These are phyloP conservation scores for Pichia membranifaciens DNA, from an alignment of 805 yeast species.

Conservation along the genomic window DNA sequence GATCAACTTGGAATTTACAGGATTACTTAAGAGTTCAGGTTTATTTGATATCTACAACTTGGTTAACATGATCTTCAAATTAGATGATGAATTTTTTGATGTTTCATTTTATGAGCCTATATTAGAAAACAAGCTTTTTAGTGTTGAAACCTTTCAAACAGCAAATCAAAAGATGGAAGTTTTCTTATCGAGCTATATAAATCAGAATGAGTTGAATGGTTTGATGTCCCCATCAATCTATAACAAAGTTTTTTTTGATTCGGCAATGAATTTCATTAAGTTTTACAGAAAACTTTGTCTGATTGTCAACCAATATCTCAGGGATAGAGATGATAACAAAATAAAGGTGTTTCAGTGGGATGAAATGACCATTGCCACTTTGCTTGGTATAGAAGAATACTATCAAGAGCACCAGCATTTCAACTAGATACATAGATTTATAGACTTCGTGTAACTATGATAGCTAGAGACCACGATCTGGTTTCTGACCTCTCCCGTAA, in stretches of 20 bases:
- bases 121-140: conserved; percentile 53
- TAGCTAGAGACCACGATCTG: conserved; percentile 33
- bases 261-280: conserved; percentile 44
- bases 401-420: conserved; percentile 13
- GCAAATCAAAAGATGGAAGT: conserved; percentile 43
- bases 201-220: conserved; percentile 51
- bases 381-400: conserved; percentile 58
- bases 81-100: conserved; percentile 53
- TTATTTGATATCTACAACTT: conserved; percentile 56
- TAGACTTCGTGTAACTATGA: no score
- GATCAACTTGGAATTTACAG: conserved; percentile 38
- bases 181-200: conserved; percentile 54
- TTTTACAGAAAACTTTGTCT: conserved; percentile 38
- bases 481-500: conserved; percentile 80
- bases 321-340: conserved; percentile 21
- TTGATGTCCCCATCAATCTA: conserved; percentile 60
- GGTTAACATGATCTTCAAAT: conserved; percentile 66
- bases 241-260: conserved; percentile 45
- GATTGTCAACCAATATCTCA: conserved; percentile 35
- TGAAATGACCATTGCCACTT: conserved; percentile 55
- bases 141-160: conserved; percentile 35
- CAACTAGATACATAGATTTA: not conserved
- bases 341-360: conserved; percentile 45
- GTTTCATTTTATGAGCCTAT: conserved; percentile 61
- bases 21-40: conserved; percentile 46